A percentile compares a stretch with the other conserved stretches of the same genome.
These are phyloP conservation scores for Mantamonas sphyraenae DNA, from an alignment of 78 protist genomes.

Conservation along the genomic window DNA sequence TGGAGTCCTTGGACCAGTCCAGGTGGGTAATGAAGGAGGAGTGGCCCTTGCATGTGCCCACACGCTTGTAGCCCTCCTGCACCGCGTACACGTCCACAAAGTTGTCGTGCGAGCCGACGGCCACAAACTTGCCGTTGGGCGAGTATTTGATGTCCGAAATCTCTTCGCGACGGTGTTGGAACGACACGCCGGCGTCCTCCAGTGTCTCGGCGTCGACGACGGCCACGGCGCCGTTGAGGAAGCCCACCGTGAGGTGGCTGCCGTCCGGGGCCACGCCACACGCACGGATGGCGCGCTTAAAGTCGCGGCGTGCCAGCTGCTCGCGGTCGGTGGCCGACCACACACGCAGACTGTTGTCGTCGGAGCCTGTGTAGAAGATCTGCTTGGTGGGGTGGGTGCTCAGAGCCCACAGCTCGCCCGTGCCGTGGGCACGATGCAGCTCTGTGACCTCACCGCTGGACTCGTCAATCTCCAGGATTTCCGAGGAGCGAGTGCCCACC, in stretches of 20 bases:
- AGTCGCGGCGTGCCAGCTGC: too few relatives aligned
- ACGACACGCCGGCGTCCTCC: too few relatives aligned
- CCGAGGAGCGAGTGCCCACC: neutral
- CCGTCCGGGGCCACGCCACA: too few relatives aligned
- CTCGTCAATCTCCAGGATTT: neutral
- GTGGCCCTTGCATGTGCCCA: neutral
- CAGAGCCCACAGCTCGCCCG: constrained; percentile 40
- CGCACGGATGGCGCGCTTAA: too few relatives aligned
- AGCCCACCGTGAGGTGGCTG: constrained; percentile 7
- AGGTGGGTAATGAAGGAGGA: constrained; percentile 16
- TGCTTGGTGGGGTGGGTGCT: constrained; percentile 5
- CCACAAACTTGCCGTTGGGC: constrained; percentile 23
- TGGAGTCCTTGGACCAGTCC: constrained; percentile 10
- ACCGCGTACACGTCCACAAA: constrained; percentile 26
- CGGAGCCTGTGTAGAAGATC: constrained; percentile 12
- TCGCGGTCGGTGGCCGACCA: too few relatives aligned
- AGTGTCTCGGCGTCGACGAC: too few relatives aligned
- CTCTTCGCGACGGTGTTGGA: too few relatives aligned
- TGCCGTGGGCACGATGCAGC: neutral
- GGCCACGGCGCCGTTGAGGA: constrained; percentile 9
- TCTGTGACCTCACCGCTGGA: neutral
- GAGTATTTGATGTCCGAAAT: constrained; percentile 13
- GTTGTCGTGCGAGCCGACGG: constrained; percentile 37
- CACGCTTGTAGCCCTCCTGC: neutral
- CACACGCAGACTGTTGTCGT: constrained; percentile 13